Percentiles rank a stretch among this genome's conserved stretches.
phyloP scores from a whole-genome alignment of 2,329 filamentous ascomycete genomes.

The Thielaviopsis euricoi region DNA sequence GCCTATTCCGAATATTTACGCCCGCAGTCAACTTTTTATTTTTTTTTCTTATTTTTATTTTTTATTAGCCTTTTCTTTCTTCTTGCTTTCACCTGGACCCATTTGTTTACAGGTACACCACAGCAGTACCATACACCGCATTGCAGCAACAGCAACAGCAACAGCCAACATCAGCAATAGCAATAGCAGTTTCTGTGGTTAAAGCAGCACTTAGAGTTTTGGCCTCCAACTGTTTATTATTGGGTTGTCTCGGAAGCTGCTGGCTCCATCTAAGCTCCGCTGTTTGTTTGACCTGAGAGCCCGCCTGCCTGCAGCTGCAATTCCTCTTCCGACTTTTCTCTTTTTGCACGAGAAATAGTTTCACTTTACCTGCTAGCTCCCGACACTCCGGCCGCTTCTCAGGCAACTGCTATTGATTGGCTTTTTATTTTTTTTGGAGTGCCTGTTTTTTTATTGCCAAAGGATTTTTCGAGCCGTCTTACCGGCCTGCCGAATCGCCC shows the following conservation, averaged over 20 bases:
- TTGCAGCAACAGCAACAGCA: too few species aligned
- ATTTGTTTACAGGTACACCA: neutral
- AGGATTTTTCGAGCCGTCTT: neutral
- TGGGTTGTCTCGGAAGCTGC: neutral
- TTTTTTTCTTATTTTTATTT: neutral
- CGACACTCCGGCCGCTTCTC: neutral
- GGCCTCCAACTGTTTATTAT: neutral
- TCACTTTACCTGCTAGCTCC: conserved; percentile 11
- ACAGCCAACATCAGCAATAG: too few species aligned
- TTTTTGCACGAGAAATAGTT: neutral
- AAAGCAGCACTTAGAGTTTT: neutral
- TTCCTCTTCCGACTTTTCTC: neutral
- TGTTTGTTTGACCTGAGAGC: neutral
- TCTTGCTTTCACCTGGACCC: conserved; percentile 23
- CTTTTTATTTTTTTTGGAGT: conserved; percentile 2
- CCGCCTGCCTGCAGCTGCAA: neutral
- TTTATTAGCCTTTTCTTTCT: conserved; percentile 16
- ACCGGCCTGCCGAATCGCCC: neutral
- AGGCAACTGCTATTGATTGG: neutral
- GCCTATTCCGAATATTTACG: neutral
- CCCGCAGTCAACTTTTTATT: neutral
- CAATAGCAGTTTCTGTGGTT: neutral
- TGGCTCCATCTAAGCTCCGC: neutral
- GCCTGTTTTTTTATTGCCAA: neutral
- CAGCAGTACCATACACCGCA: too few species aligned